Conservation (phyloP, 352 stramenopile genomes). For the Phytophthora litchii region DNA sequence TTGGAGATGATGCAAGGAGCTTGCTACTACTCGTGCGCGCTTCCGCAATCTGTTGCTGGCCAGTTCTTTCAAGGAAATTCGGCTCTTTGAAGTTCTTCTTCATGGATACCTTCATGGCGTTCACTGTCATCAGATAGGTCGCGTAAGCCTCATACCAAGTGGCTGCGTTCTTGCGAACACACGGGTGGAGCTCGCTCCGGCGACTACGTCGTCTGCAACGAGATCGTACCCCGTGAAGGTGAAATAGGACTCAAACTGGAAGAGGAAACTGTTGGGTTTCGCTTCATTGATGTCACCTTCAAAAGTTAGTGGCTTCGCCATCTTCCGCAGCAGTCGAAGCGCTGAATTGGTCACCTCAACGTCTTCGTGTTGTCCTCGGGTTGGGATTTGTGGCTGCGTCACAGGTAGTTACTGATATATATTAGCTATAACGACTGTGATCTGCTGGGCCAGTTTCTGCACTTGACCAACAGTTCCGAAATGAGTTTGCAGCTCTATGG, state of each 20-base stretch:
- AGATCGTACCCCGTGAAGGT: constrained; percentile 11
- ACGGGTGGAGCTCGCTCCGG: constrained; percentile 10
- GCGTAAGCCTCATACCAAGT: constrained; percentile 11
- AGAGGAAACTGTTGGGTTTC: constrained; percentile 13
- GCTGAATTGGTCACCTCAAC: constrained; percentile 5
- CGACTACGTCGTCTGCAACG: not conserved
- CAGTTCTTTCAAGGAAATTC: constrained; percentile 4
- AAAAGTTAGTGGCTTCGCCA: constrained; percentile 20
- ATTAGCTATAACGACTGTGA: not conserved
- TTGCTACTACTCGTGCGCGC: constrained; percentile 16
- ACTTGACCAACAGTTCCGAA: constrained; percentile 1
- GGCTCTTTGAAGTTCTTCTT: constrained; percentile 11
- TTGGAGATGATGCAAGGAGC: constrained; percentile 25
- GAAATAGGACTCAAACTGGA: constrained; percentile 24
- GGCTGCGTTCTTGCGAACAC: constrained; percentile 5
- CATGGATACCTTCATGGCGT: constrained; percentile 9
- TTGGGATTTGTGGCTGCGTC: not conserved
- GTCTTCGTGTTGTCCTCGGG: not conserved
- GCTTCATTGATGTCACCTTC: constrained; percentile 15
- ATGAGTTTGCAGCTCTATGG: constrained; percentile 1
- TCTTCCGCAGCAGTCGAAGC: constrained; percentile 10
- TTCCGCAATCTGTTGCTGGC: constrained; percentile 8
- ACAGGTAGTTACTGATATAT: not conserved
- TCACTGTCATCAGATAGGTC: not conserved
- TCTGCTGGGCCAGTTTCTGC: constrained; percentile 9